Evolutionary conservation across 306 rosid genomes (phyloP), one percentile per base, ranked within the genome.

Genomic region (Castanospermum australe): DNA sequence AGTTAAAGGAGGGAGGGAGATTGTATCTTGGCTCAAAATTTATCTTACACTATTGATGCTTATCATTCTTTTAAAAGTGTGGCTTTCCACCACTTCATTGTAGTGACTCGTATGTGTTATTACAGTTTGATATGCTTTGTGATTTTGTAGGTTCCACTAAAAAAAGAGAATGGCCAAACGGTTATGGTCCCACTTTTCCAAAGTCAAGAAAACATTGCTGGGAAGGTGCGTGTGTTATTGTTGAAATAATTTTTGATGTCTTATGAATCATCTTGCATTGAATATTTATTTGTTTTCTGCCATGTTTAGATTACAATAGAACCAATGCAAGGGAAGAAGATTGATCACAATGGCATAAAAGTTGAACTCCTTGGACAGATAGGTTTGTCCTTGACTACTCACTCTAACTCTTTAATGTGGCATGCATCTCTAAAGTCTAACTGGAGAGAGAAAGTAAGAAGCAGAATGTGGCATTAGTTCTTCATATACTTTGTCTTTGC

Each of bases 341-440:
- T 95, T 57, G 98, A 95, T 71, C 99, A 95, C 89, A 95, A 95
- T 83, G 99, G 98, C 30, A 86, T 95, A 61, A 93, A 95, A 85
- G 93, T 93, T 48, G 99, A 95, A 90, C 98, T 95, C 57, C 98
- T 95, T 13, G 99, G 99, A 73, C 99, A 95, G 84, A 95, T 95
- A 79, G 99, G 99, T 93, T 70, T 67, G 81, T 80, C 64, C 65
- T 64, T 84, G 84, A 60, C 65, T 55, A 71, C 18, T 76, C 33
- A 41, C 44, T 45, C 35, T 42, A 13, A 56, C 28, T 57, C 74
- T 77, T 75, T 3, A 18, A 50, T 81, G 48, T 64, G 33, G 48
- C 39, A 32, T 52, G 30, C 66, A 32, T 73, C 47, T 73, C 6
- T 24, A 33, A 67, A 73, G 54, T 39, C 33, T n/a, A n/a, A n/a